Conservation (phyloP, 768 basidiomycete genomes). For the Xerocomellus chrysenteron region DNA sequence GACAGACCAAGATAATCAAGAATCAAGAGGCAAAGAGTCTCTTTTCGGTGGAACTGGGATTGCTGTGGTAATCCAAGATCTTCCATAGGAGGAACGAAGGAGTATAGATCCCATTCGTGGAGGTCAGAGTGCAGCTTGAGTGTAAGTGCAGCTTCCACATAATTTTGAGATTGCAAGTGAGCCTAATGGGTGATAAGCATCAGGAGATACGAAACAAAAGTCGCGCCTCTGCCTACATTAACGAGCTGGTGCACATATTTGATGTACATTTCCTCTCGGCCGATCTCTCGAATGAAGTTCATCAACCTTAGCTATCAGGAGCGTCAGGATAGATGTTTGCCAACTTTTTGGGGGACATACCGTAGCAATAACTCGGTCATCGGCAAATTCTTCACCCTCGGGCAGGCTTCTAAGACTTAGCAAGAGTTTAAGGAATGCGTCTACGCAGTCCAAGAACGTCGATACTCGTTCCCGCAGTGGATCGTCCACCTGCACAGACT, state of each 20-base stretch:
- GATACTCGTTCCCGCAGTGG: slow-evolving; percentile 75
- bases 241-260: slow-evolving; percentile 96
- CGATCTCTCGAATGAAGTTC: slow-evolving; percentile 92
- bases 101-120: slow-evolving; percentile 84
- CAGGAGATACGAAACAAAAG: not conserved
- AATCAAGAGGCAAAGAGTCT: slow-evolving; percentile 86
- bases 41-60: slow-evolving; percentile 91
- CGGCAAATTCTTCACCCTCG: slow-evolving; percentile 90
- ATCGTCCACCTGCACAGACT: slow-evolving; percentile 77
- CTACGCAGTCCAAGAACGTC: slow-evolving; percentile 83
- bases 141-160: slow-evolving; percentile 90
- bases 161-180: slow-evolving; percentile 86
- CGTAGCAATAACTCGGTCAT: slow-evolving; percentile 92
- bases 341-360: slow-evolving; percentile 37
- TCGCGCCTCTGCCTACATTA: slow-evolving; percentile 51
- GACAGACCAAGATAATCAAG: slow-evolving; percentile 86
- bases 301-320: slow-evolving; percentile 70
- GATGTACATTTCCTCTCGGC: slow-evolving; percentile 90
- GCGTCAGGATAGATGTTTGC: slow-evolving; percentile 7
- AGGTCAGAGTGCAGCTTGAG: slow-evolving; percentile 92
- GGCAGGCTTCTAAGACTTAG: slow-evolving; percentile 86
- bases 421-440: slow-evolving; percentile 88
- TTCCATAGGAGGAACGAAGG: slow-evolving; percentile 84
- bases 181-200: slow-evolving; percentile 48
- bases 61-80: slow-evolving; percentile 89